phyloP scores from a whole-genome alignment of 768 basidiomycete genomes.

The Hygrophorus pudorinus region DNA sequence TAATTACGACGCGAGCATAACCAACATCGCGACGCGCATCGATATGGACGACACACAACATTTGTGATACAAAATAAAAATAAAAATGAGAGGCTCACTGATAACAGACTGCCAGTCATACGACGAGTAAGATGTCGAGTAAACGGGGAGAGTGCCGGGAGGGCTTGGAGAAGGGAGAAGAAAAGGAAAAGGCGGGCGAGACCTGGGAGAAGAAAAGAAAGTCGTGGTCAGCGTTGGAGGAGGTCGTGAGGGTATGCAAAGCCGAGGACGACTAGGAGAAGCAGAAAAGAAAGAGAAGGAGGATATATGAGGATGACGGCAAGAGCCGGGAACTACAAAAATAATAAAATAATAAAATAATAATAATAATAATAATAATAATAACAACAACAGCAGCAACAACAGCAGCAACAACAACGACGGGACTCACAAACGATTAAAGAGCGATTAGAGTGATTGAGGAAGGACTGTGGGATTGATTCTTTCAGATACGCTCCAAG shows the following conservation, averaged over 20 bases:
- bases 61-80: background rate
- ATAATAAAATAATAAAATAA: too few species aligned
- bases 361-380: too few species aligned
- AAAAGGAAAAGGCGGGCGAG: conserved; percentile 9
- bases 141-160: conserved; percentile 5
- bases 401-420: too few species aligned
- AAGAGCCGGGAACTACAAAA: conserved; percentile 4
- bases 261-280: too few species aligned
- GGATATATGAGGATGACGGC: conserved; percentile 20
- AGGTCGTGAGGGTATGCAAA: conserved; percentile 38
- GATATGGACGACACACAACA: background rate
- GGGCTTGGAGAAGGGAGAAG: conserved; percentile 7
- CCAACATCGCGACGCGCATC: conserved; percentile 9
- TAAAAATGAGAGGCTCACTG: conserved; percentile 21
- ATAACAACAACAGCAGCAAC: too few species aligned
- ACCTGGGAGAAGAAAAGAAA: conserved; percentile 17
- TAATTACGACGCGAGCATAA: conserved; percentile 14
- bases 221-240: conserved; percentile 33
- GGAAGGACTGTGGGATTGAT: conserved; percentile 24
- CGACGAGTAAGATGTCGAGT: conserved; percentile 23
- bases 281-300: conserved; percentile 14
- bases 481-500: conserved; percentile 26
- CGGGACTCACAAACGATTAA: too few species aligned
- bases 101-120: conserved; percentile 28
- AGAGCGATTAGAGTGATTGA: background rate